These are phyloP conservation scores for Boletales sp. DNA, from an alignment of 768 basidiomycete genomes.

Conservation along the genomic window DNA sequence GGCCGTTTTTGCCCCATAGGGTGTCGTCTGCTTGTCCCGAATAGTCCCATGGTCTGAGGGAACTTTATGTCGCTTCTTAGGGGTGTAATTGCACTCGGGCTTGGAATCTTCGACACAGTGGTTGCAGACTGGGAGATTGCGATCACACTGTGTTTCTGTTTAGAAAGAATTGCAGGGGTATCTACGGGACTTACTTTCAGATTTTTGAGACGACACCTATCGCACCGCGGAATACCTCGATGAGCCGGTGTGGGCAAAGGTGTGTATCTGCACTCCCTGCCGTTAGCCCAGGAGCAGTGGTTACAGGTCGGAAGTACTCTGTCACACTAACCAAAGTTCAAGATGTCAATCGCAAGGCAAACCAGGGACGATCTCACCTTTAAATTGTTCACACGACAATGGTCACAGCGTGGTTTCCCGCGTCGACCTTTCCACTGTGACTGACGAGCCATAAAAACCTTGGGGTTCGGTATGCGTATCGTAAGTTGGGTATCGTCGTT, in stretches of 20 bases:
- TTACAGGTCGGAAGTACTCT: constrained; percentile 68
- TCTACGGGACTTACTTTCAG: constrained; percentile 48
- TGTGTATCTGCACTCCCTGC: constrained; percentile 68
- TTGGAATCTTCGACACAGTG: constrained; percentile 53
- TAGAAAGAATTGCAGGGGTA: neutral
- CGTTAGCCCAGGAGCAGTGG: constrained; percentile 62
- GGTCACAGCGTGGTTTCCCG: constrained; percentile 73
- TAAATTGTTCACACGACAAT: constrained; percentile 67
- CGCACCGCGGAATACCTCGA: constrained; percentile 70
- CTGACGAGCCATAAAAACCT: constrained; percentile 63
- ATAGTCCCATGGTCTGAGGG: constrained; percentile 39
- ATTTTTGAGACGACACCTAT: constrained; percentile 64
- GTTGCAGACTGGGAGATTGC: constrained; percentile 68
- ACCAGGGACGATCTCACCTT: constrained; percentile 45
- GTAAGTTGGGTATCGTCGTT: constrained; percentile 53
- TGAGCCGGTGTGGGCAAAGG: constrained; percentile 73
- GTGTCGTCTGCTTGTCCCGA: constrained; percentile 35
- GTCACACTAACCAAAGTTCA: constrained; percentile 50
- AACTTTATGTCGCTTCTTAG: constrained; percentile 62
- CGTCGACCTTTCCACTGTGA: constrained; percentile 73
- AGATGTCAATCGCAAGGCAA: constrained; percentile 3
- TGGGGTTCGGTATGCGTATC: constrained; percentile 65
- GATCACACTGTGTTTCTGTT: constrained; percentile 51
- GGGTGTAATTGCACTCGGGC: constrained; percentile 67
- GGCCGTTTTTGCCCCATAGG: constrained; percentile 46